phyloP scores from a whole-genome alignment of 495 filamentous ascomycete genomes.

The Parmelia sp. region DNA sequence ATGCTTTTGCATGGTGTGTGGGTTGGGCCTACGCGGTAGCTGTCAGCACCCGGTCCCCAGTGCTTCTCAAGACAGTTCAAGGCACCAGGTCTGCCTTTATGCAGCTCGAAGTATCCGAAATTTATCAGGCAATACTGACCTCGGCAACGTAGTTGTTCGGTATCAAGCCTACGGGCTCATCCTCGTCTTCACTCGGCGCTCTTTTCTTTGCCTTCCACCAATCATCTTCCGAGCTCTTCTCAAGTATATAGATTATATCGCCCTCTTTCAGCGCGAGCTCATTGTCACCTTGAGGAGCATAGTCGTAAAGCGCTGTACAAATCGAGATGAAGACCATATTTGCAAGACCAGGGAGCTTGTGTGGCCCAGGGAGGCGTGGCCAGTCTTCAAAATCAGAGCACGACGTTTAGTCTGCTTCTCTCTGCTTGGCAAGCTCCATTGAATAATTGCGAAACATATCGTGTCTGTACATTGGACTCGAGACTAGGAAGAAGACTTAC shows the following conservation, averaged over 20 bases:
- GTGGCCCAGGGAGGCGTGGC: not conserved
- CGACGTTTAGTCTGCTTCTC: constrained; percentile 10
- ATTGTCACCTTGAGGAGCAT: constrained; percentile 77
- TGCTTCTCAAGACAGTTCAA: not conserved
- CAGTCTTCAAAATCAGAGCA: not conserved
- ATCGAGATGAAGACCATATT: constrained; percentile 78
- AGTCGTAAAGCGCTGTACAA: constrained; percentile 90
- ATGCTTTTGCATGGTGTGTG: constrained; percentile 65
- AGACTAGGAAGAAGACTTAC: not conserved
- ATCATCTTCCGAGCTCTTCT: constrained; percentile 83
- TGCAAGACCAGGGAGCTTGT: constrained; percentile 1
- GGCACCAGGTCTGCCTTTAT: not conserved
- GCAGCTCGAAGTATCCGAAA: not conserved
- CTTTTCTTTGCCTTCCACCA: constrained; percentile 99
- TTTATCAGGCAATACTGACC: constrained; percentile 50
- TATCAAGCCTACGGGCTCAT: constrained; percentile 88
- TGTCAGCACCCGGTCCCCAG: constrained; percentile 22
- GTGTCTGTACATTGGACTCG: not conserved
- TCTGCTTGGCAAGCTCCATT: constrained; percentile 1
- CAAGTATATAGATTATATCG: constrained; percentile 85
- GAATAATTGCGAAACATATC: constrained; percentile 5
- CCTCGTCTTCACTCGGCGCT: constrained; percentile 80
- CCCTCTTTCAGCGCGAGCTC: constrained; percentile 86
- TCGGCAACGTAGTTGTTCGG: constrained; percentile 95
- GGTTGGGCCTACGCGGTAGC: constrained; percentile 57